Evolutionary conservation across 2,329 filamentous ascomycete species (phyloP).

Genomic region (Verticillium albo-atrum): DNA sequence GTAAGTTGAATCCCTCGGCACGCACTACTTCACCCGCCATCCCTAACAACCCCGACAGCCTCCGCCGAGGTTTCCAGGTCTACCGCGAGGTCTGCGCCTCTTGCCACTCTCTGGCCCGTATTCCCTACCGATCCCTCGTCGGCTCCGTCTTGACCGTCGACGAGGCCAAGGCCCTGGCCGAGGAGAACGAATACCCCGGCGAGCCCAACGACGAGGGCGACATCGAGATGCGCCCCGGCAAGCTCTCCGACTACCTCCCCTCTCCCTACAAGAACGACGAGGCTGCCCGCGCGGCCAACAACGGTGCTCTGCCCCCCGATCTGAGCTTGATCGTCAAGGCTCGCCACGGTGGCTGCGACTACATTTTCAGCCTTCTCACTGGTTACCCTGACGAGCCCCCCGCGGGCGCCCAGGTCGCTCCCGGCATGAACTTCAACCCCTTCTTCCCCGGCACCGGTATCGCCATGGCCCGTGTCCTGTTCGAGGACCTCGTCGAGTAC

Average conservation of each 20-base stretch:
- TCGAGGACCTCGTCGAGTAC: slow-evolving; percentile 96
- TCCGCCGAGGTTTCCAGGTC: slow-evolving; percentile 98
- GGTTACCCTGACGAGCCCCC: slow-evolving; percentile 97
- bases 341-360: slow-evolving; percentile 95
- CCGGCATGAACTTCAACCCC: slow-evolving; percentile 98
- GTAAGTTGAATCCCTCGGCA: slow-evolving; percentile 53
- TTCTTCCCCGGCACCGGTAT: slow-evolving; percentile 99
- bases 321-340: slow-evolving; percentile 97
- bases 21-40: not conserved
- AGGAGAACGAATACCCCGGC: slow-evolving; percentile 97
- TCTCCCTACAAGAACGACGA: slow-evolving; percentile 98
- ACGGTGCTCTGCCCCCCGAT: slow-evolving; percentile 95
- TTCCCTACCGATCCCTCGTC: slow-evolving; percentile 90
- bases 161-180: slow-evolving; percentile 94
- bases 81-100: slow-evolving; percentile 97
- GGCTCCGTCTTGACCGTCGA: slow-evolving; percentile 92
- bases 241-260: slow-evolving; percentile 96
- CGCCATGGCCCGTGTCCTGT: slow-evolving; percentile 97
- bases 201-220: slow-evolving; percentile 98
- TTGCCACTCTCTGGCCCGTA: slow-evolving; percentile 93
- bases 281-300: slow-evolving; percentile 95
- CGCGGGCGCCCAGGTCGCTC: slow-evolving; percentile 77
- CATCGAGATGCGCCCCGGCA: slow-evolving; percentile 97
- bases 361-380: slow-evolving; percentile 95
- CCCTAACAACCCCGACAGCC: slow-evolving; percentile 46